Base-by-base conservation (phyloP, 164 flowering plant species). In the Liquidambar formosana region DNA sequence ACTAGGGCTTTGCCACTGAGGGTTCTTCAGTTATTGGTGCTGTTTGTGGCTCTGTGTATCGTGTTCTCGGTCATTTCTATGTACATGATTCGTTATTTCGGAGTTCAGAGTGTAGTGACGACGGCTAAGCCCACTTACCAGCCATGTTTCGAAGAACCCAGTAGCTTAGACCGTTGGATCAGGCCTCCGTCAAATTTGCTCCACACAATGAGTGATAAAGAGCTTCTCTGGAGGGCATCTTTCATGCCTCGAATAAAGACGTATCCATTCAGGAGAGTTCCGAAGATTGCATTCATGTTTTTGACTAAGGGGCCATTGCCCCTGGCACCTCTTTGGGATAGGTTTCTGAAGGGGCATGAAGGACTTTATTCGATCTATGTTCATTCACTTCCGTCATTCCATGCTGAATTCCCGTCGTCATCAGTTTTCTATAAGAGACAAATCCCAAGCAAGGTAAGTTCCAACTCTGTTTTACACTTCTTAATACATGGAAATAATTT, bases 271-370 rank as follows among this genome's bases (percentile, higher is more conserved):
- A 58, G 15, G 33, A 77, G 87, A 65, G 83, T 79, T 47, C 86
- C 89, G 0, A 87, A 87, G 75, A 70, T 87, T 66, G 91, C 89
- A 19, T 85, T 87, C 69, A 83, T 87, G 91, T 87, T 86, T 78
- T 68, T 86, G 79, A 74, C 85, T 2, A 81, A 73, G 58, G 90
- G 89, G 1, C 76, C 81, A 3, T 61, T 88, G 82, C 87, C 87
- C 0, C 75, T 88, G 54, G 83, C 84, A 5, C 88, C 88, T 6
- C 76, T 88, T 9, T 88, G 92, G 92, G 92, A 88, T 73, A 75
- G 80, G 71, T 86, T 88, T 68, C 63, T 88, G 3, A 77, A 79
- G 68, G 92, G 92, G 16, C 76, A 83, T 59, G 78, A 85, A 57
- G 80, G 77, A 62, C 72, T 66, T 8, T 88, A 77, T 70, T 80